Evolutionary conservation across 345 rosid genomes (phyloP).

Genomic region (Aethionema arabicum): DNA sequence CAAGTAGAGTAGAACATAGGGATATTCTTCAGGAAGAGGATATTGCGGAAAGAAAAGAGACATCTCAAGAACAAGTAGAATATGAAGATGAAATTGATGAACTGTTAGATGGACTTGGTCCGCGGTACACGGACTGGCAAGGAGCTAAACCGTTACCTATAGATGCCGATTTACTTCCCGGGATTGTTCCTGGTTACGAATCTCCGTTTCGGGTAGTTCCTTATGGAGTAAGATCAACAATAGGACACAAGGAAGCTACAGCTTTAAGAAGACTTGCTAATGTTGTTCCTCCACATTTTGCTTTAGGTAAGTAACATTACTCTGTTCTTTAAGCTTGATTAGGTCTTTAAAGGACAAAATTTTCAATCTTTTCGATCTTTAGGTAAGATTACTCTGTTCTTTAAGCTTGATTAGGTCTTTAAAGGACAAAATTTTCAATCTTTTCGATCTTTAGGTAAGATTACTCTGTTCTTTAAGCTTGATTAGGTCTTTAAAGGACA

Average conservation of each 20-base stretch:
- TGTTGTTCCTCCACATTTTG: conserved; percentile 94
- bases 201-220: conserved; percentile 92
- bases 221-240: conserved; percentile 76
- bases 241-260: conserved; percentile 67
- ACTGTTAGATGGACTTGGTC: conserved; percentile 77
- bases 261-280: conserved; percentile 74
- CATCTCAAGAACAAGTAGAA: conserved; percentile 42
- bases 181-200: conserved; percentile 68
- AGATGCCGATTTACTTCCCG: conserved; percentile 94
- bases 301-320: conserved; percentile 57
- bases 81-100: conserved; percentile 83
- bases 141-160: conserved; percentile 84
- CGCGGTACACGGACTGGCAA: conserved; percentile 87
- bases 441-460: too few species aligned
- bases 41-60: conserved; percentile 35
- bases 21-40: conserved; percentile 36
- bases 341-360: conserved; percentile 22
- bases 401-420: too few species aligned
- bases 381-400: too few species aligned
- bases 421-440: too few species aligned
- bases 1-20: conserved; percentile 32
- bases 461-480: too few species aligned
- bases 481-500: too few species aligned
- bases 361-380: neutral
- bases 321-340: conserved; percentile 5